Conservation (phyloP, 768 basidiomycete genomes). For the Bullera alba region DNA sequence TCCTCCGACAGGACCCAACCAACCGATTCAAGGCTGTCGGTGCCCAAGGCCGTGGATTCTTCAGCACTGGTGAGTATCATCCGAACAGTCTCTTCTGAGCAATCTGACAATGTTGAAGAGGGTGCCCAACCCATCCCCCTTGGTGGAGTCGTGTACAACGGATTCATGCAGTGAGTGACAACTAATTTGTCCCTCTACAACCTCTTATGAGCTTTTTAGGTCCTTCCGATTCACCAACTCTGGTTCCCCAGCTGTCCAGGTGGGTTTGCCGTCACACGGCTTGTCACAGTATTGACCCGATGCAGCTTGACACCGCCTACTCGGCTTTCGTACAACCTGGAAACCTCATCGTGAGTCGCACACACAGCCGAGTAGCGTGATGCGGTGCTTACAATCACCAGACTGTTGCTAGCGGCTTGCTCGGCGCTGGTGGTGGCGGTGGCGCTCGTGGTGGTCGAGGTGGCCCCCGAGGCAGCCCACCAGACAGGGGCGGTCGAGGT, state of each 20-base stretch:
- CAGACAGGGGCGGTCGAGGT: conserved; percentile 14
- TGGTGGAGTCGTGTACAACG: conserved; percentile 43
- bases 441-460: conserved; percentile 27
- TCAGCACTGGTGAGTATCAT: conserved; percentile 24
- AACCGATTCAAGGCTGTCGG: conserved; percentile 36
- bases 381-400: not conserved
- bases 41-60: conserved; percentile 42
- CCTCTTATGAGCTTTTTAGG: conserved; percentile 7
- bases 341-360: conserved; percentile 24
- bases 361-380: no score
- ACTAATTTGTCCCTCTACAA: no score
- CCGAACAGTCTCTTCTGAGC: no score
- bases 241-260: conserved; percentile 32
- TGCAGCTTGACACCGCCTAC: conserved; percentile 46
- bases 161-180: conserved; percentile 40
- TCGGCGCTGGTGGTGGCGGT: conserved; percentile 27
- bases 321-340: conserved; percentile 43
- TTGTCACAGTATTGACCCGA: not conserved
- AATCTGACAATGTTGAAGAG: conserved; percentile 16
- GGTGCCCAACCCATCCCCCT: conserved; percentile 26
- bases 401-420: conserved; percentile 31
- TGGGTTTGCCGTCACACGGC: conserved; percentile 4
- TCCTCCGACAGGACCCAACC: conserved; percentile 37
- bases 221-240: conserved; percentile 37
- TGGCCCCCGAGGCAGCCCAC: conserved; percentile 18